These are phyloP conservation scores for Ustilago hordei DNA, from an alignment of 1,284 basidiomycete genomes.

Conservation along the genomic window DNA sequence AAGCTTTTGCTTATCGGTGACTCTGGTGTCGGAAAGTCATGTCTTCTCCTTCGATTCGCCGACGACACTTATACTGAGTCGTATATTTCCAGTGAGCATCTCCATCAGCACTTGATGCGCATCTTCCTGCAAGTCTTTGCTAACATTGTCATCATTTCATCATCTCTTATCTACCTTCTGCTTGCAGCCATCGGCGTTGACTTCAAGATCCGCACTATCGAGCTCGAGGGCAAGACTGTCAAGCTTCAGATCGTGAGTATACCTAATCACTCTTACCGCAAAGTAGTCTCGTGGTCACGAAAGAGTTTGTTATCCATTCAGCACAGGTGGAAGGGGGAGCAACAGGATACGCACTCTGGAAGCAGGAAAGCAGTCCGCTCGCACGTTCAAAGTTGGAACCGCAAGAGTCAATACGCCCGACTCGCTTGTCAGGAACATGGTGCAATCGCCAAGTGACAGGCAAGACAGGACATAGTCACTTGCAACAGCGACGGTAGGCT, in stretches of 20 bases:
- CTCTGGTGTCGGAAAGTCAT: conserved; percentile 93
- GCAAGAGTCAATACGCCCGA: too few relatives aligned
- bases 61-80: conserved; percentile 72
- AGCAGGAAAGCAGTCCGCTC: background rate
- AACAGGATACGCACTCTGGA: background rate
- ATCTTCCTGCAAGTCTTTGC: background rate
- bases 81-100: conserved; percentile 71
- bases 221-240: conserved; percentile 98
- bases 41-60: conserved; percentile 71
- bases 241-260: conserved; percentile 96
- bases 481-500: background rate
- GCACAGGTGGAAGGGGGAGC: background rate
- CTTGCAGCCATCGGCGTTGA: conserved; percentile 75
- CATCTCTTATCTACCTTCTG: background rate
- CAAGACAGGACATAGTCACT: too few relatives aligned
- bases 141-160: background rate
- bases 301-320: background rate
- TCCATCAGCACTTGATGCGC: background rate
- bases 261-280: background rate
- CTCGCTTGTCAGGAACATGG: too few relatives aligned
- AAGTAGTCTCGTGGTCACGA: background rate
- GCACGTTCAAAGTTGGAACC: too few relatives aligned
- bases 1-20: conserved; percentile 74
- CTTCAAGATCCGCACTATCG: conserved; percentile 99
- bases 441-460: too few relatives aligned